Evolutionary conservation across 257 asterid species (phyloP).

Genomic region (Solanum clarkiae): DNA sequence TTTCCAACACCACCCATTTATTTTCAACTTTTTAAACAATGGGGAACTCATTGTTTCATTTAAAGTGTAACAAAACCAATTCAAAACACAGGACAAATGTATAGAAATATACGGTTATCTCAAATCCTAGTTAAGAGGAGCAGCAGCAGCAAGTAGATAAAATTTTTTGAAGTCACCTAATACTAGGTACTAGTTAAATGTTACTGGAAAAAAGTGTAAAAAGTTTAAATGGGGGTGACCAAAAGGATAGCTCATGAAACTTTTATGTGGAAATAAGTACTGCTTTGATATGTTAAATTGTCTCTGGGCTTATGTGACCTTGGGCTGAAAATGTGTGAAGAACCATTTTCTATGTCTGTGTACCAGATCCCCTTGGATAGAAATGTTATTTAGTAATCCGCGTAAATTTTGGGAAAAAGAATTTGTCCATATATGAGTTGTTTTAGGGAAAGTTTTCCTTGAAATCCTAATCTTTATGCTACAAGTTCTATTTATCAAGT

Average conservation of each 20-base stretch:
- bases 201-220: neutral
- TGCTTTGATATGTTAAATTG: too few species aligned
- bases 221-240: neutral
- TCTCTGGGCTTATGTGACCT: too few species aligned
- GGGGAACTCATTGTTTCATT: neutral
- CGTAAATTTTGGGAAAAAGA: neutral
- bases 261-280: too few species aligned
- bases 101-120: too few species aligned
- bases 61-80: too few species aligned
- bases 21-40: too few species aligned
- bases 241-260: neutral
- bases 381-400: neutral
- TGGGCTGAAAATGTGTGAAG: too few species aligned
- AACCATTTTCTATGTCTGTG: too few species aligned
- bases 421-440: neutral
- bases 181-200: too few species aligned
- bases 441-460: neutral
- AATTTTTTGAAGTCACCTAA: too few species aligned
- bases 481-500: neutral
- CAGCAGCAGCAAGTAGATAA: too few species aligned
- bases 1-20: neutral
- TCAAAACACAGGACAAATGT: neutral
- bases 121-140: neutral
- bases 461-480: neutral
- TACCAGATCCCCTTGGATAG: neutral